Evolutionary conservation across 2,329 filamentous ascomycete species (phyloP).

Genomic region (Monosporascus sp.): DNA sequence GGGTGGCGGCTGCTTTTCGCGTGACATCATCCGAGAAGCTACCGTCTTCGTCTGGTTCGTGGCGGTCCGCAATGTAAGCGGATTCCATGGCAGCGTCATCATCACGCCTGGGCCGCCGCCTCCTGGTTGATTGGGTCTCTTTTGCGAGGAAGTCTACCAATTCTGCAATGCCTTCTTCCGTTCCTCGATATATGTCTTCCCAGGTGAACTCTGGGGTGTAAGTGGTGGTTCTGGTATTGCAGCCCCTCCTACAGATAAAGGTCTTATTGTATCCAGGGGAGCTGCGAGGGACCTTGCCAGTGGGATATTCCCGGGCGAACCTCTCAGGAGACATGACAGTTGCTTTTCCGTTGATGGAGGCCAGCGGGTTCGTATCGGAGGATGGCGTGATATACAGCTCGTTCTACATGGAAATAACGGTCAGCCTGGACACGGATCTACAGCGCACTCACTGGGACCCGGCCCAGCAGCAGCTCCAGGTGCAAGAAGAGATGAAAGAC

Average conservation of each 20-base stretch:
- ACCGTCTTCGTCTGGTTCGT: slow-evolving; percentile 21
- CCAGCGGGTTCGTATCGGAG: slow-evolving; percentile 80
- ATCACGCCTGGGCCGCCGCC: slow-evolving; percentile 30
- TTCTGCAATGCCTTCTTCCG: slow-evolving; percentile 56
- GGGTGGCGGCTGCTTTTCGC: slow-evolving; percentile 37
- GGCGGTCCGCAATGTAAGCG: slow-evolving; percentile 24
- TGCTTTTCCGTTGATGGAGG: slow-evolving; percentile 86
- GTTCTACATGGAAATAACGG: slow-evolving; percentile 46
- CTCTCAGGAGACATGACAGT: slow-evolving; percentile 66
- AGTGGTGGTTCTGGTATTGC: slow-evolving; percentile 79
- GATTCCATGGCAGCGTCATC: slow-evolving; percentile 24
- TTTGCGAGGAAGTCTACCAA: slow-evolving; percentile 63
- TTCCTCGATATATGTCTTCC: slow-evolving; percentile 76
- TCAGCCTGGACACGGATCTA: slow-evolving; percentile 1
- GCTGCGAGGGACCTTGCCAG: slow-evolving; percentile 65
- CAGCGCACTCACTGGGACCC: not conserved
- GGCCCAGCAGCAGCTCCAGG: too few relatives aligned
- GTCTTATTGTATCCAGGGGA: slow-evolving; percentile 75
- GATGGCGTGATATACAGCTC: slow-evolving; percentile 88
- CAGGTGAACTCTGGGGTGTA: slow-evolving; percentile 91
- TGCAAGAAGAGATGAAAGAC: slow-evolving; percentile 9
- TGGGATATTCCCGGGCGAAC: slow-evolving; percentile 67
- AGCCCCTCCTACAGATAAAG: slow-evolving; percentile 85
- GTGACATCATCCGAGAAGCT: slow-evolving; percentile 31
- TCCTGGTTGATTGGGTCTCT: slow-evolving; percentile 68